Conservation (phyloP, 176 grass and related monocot genomes). For the Zizania latifolia region DNA sequence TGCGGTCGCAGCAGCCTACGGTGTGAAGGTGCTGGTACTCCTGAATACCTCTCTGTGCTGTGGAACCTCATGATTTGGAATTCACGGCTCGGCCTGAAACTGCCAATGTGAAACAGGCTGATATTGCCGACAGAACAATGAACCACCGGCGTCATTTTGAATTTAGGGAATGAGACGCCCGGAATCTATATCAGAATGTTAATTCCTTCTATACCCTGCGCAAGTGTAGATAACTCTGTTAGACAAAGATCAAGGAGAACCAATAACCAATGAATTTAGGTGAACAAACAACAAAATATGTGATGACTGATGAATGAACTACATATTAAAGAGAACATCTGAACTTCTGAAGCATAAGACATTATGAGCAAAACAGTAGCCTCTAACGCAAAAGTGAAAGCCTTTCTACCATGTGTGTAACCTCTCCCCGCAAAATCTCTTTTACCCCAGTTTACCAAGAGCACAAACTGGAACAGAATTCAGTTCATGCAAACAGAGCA, state of each 20-base stretch:
- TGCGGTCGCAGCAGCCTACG: conserved; percentile 42
- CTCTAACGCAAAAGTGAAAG: not conserved
- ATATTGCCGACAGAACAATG: conserved; percentile 68
- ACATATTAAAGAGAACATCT: not conserved
- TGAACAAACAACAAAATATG: not conserved
- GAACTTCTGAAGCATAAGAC: not conserved
- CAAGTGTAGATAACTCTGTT: not conserved
- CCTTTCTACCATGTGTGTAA: not conserved
- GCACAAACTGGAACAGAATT: not conserved
- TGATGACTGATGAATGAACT: not conserved
- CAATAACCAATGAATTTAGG: not conserved
- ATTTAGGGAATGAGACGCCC: conserved; percentile 9
- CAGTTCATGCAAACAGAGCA: not conserved
- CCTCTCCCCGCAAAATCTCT: not conserved
- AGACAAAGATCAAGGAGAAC: not conserved
- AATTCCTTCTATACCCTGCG: conserved; percentile 22
- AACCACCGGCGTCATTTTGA: conserved; percentile 70
- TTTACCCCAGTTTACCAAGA: not conserved
- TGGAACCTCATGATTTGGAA: conserved; percentile 48
- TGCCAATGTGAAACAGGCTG: conserved; percentile 61
- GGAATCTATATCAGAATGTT: conserved; percentile 14
- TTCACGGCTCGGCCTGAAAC: conserved; percentile 42
- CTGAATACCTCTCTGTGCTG: conserved; percentile 39
- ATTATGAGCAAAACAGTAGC: not conserved
- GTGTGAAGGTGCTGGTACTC: conserved; percentile 16